phyloP scores from a whole-genome alignment of 179 eudicot genomes.

The Drosera spatulata region DNA sequence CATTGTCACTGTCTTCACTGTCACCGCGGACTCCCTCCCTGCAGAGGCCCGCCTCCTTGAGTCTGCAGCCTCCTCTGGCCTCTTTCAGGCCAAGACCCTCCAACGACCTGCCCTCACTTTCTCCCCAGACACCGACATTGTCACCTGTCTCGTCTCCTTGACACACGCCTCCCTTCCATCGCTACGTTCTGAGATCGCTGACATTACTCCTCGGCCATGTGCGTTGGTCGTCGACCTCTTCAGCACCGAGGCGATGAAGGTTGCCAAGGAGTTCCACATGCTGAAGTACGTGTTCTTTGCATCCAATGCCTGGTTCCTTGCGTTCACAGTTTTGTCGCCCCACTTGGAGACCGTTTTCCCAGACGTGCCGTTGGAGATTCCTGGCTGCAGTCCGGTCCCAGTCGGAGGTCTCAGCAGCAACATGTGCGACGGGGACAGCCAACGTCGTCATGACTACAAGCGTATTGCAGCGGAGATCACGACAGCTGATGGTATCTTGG shows the following conservation, averaged over 20 bases:
- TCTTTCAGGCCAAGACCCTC: background rate
- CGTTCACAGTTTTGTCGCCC: background rate
- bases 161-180: background rate
- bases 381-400: conserved; percentile 1
- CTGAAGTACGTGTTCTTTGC: background rate
- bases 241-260: background rate
- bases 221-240: conserved; percentile 3
- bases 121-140: background rate
- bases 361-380: background rate
- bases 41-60: background rate
- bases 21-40: too few relatives aligned
- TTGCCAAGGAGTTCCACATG: background rate
- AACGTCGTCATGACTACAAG: background rate
- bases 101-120: background rate
- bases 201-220: background rate
- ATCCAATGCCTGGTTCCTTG: background rate
- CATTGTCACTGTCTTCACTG: background rate
- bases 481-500: too few relatives aligned
- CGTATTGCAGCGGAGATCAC: background rate
- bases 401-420: background rate
- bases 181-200: background rate
- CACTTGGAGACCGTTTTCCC: background rate
- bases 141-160: background rate
- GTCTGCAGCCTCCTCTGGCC: background rate
- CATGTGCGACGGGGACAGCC: background rate